A percentile compares a stretch with the other conserved stretches of the same genome.
phyloP scores from a whole-genome alignment of 768 basidiomycete species.

The Lactarius sp. region DNA sequence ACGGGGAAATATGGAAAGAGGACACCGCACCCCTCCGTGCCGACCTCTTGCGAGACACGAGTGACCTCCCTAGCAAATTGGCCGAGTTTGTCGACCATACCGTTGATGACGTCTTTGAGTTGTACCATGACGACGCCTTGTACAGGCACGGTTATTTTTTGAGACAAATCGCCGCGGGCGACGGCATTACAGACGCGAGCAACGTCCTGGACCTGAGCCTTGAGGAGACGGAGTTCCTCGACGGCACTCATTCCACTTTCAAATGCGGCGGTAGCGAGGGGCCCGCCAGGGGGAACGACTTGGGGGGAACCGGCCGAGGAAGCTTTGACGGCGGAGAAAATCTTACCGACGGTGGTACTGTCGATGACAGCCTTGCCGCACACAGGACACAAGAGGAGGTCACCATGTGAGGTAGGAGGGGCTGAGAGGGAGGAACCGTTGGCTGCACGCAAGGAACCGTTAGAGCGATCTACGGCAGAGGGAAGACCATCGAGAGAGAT shows the following conservation, averaged over 20 bases:
- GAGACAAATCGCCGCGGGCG: constrained; percentile 44
- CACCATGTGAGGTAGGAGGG: constrained; percentile 24
- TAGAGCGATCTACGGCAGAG: constrained; percentile 4
- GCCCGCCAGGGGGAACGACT: constrained; percentile 42
- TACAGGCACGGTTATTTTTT: constrained; percentile 49
- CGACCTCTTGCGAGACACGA: constrained; percentile 75
- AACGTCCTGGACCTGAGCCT: constrained; percentile 70
- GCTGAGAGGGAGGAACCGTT: constrained; percentile 20
- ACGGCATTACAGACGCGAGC: constrained; percentile 50
- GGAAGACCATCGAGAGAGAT: constrained; percentile 23
- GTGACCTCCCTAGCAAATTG: constrained; percentile 88
- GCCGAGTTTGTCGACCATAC: constrained; percentile 57
- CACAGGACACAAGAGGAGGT: constrained; percentile 20
- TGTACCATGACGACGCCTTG: constrained; percentile 49
- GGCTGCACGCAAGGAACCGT: constrained; percentile 2
- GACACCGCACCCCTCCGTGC: constrained; percentile 45
- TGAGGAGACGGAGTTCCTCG: constrained; percentile 68
- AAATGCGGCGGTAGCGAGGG: constrained; percentile 46
- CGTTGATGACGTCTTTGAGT: constrained; percentile 45
- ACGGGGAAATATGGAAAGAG: not conserved
- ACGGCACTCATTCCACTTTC: constrained; percentile 57
- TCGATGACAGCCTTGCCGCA: constrained; percentile 23
- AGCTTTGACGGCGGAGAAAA: constrained; percentile 7
- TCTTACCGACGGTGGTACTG: constrained; percentile 1
- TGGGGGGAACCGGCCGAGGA: constrained; percentile 17